Evolutionary conservation across 129 eudicot genomes (phyloP).

Genomic region (Dittrichia graveolens): DNA sequence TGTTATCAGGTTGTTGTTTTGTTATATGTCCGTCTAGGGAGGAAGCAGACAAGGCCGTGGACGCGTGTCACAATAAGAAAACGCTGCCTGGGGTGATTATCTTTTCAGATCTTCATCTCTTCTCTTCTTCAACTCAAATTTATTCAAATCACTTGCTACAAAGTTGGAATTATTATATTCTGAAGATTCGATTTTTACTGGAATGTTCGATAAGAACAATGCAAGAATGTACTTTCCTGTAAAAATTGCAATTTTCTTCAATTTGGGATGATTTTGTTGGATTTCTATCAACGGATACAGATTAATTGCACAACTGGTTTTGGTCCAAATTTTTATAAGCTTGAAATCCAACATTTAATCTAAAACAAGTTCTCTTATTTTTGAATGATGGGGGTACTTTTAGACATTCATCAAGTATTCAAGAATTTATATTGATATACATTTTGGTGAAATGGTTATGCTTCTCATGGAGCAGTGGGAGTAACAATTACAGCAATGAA

Average conservation of each 20-base stretch:
- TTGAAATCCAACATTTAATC: conserved; percentile 2
- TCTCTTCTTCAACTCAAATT: conserved; percentile 10
- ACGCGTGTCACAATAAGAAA: conserved; percentile 85
- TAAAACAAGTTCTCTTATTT: not conserved
- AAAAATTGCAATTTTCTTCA: not conserved
- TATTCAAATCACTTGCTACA: not conserved
- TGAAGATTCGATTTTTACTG: not conserved
- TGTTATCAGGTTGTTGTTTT: conserved; percentile 86
- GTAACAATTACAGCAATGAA: conserved; percentile 8
- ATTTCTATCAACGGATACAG: not conserved
- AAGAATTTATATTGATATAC: not conserved
- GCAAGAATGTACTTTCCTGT: conserved; percentile 1
- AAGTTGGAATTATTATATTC: conserved; percentile 1
- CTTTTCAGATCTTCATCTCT: conserved; percentile 33
- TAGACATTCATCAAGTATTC: not conserved
- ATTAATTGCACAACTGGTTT: conserved; percentile 11
- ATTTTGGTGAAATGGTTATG: not conserved
- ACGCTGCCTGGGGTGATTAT: conserved; percentile 86
- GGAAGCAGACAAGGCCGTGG: conserved; percentile 93
- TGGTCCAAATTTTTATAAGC: not conserved
- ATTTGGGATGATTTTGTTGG: conserved; percentile 9
- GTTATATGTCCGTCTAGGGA: conserved; percentile 88
- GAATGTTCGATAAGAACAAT: conserved; percentile 20
- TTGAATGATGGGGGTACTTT: no score
- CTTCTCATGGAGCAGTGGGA: conserved; percentile 11